Percentiles rank a stretch among this genome's conserved stretches.
These are phyloP conservation scores for Fraxinus americana DNA, from an alignment of 257 asterid species.

Conservation along the genomic window DNA sequence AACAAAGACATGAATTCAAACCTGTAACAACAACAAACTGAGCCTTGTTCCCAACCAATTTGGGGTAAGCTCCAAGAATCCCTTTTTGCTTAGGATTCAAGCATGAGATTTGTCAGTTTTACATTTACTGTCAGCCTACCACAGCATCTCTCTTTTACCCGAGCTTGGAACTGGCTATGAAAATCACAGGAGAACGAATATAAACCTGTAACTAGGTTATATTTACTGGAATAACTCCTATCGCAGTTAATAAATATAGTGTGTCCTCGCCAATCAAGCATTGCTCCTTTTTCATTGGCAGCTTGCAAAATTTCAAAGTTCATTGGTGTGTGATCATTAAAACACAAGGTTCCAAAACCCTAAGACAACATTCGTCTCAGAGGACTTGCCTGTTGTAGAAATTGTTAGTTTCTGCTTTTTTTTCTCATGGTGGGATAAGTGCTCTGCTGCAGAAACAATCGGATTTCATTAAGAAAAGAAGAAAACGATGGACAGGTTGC, in stretches of 20 bases:
- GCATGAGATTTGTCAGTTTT: neutral
- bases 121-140: neutral
- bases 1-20: neutral
- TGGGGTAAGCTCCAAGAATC: neutral
- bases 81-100: neutral
- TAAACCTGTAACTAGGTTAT: too few relatives aligned
- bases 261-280: neutral
- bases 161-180: neutral
- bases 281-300: neutral
- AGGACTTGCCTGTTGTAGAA: too few relatives aligned
- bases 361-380: too few relatives aligned
- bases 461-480: neutral
- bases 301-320: neutral
- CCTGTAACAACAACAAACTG: neutral
- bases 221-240: too few relatives aligned
- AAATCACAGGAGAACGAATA: too few relatives aligned
- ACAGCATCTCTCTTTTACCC: neutral
- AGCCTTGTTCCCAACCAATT: neutral
- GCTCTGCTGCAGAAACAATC: too few relatives aligned
- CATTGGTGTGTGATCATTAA: too few relatives aligned
- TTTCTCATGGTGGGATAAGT: too few relatives aligned
- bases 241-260: too few relatives aligned
- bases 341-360: too few relatives aligned
- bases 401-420: too few relatives aligned
- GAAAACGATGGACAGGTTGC: neutral